These are phyloP conservation scores for Trematosphaeria pertusa DNA, from an alignment of 2,329 filamentous ascomycete species.

Conservation along the genomic window DNA sequence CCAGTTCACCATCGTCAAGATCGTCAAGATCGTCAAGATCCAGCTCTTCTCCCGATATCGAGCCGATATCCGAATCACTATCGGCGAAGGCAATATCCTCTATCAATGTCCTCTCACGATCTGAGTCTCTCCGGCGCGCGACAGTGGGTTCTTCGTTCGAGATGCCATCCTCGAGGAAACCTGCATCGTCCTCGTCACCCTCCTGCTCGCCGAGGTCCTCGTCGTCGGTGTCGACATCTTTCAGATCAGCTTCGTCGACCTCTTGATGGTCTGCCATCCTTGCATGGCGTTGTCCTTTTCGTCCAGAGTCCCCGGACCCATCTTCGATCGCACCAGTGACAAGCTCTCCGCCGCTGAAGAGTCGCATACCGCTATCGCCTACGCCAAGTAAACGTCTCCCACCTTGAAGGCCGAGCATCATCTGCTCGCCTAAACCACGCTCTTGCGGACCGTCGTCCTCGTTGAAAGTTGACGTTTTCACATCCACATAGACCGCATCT, in stretches of 20 bases:
- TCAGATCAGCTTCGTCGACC: slow-evolving; percentile 61
- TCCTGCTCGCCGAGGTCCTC: slow-evolving; percentile 60
- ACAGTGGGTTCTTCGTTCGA: slow-evolving; percentile 45
- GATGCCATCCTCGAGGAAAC: slow-evolving; percentile 48
- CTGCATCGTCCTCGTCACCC: slow-evolving; percentile 61
- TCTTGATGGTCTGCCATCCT: slow-evolving; percentile 55
- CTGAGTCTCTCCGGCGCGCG: slow-evolving; percentile 35
- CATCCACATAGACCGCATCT: slow-evolving; percentile 89
- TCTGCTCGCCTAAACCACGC: slow-evolving; percentile 90
- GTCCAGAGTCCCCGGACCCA: slow-evolving; percentile 64
- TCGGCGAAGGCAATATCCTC: slow-evolving; percentile 91
- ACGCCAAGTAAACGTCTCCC: slow-evolving; percentile 84
- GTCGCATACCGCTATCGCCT: slow-evolving; percentile 79
- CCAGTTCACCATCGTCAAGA: slow-evolving; percentile 56
- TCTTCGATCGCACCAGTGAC: slow-evolving; percentile 63
- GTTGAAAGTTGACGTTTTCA: slow-evolving; percentile 75
- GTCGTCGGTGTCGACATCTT: slow-evolving; percentile 57
- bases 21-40: slow-evolving; percentile 38
- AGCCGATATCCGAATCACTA: slow-evolving; percentile 95
- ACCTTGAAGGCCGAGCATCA: slow-evolving; percentile 87
- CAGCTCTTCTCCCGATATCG: slow-evolving; percentile 69
- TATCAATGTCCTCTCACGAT: slow-evolving; percentile 42
- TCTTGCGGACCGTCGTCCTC: slow-evolving; percentile 69
- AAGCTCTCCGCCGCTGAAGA: slow-evolving; percentile 80
- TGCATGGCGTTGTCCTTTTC: slow-evolving; percentile 61